Evolutionary conservation across 306 rosid genomes (phyloP), one percentile per base, ranked within the genome.

Genomic region (Cicer pinnatifidum): DNA sequence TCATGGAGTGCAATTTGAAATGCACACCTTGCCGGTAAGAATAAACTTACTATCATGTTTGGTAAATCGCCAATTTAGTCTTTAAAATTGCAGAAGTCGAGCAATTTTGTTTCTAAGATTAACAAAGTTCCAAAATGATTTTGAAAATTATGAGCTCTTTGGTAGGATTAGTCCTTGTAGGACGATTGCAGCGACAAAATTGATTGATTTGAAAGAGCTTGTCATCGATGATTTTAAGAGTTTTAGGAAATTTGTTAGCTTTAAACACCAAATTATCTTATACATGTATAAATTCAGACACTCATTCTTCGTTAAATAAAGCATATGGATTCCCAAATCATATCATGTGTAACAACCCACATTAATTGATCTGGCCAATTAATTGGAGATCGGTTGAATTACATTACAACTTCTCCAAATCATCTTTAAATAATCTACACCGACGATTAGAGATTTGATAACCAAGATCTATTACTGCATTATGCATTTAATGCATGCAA

Each of bases 11-110:
- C 40, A 79, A 85, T 88, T 54, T 65, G 97, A 92, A 80, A 66
- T 89, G 53, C 83, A 82, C 67, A 86, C 96, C 16, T 75, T 92
- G 47, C 98, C 92, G 1, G 98, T 91, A 83, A 57, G 84, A 54
- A 58, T 40, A 11, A 10, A 43, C 16, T 72, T 72, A 69, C 35
- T 54, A n/a, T 19, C 75, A 8, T 8, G 33, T 3, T 0, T 5
- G 9, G 59, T 53, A 53, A 8, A 8, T 53, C 2, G 11, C 6
- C 33, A 16, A 53, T 53, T 53, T 53, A 53, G 60, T 12, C 19
- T 59, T 43, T 33, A 59, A 59, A 56, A 28, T 7, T 28, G 9
- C 6, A 11, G 1, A 38, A 35, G 16, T 59, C 2, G 44, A 12
- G 0, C 66, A 2, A 12, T 35, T 59, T 59, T 6, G 44, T 59